Base-by-base conservation (phyloP, 2,329 filamentous ascomycete species). In the Boeremia lycopersici region DNA sequence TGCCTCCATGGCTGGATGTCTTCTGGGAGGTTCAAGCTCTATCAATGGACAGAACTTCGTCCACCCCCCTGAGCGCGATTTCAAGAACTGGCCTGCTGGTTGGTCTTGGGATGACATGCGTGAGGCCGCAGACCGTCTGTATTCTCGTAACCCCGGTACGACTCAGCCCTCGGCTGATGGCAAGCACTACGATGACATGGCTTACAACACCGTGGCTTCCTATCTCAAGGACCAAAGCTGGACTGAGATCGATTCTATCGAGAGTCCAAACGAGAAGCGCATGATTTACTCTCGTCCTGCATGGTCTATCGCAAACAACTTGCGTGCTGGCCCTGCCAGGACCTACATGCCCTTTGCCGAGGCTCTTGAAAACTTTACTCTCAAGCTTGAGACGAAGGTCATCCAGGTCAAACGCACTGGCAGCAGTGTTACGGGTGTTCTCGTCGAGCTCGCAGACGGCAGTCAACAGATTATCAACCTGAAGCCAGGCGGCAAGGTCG, bases 391-490 rank as follows among this genome's bases (percentile, higher is more conserved):
- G 53, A 65, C 64, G 30, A 64, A 61, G 54, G 64, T 66, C 23
- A 45, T 65, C 38, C 60, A 57, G 15, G 63, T 58, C 28, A 57
- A 65, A 34, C 63, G 64, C 29, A 57, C 49, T 13, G 56, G 57
- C 23, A 60, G 56, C 15, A 52, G 54, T 13, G 39, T 65, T 15
- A 63, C 61, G 28, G 64, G 64, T 52, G 63, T 67, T 28, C 59
- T 66, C 47, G 55, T 63, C 30, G 50, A 66, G 46, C 47, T 49
- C 36, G 44, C 42, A 34, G 77, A 84, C 1, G 86, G 89, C 2
- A 86, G 88, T 2, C 86, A 88, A 62, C 69, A 79, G 15, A 77
- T 88, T 72, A 82, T 85, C 50, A 84, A 82, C 73, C 84, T 89
- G 11, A 88, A 84, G 65, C 57, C 60, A 30, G 65, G 63, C 13